phyloP scores from a whole-genome alignment of 768 basidiomycete genomes.

The Kwoniella dejecticola region DNA sequence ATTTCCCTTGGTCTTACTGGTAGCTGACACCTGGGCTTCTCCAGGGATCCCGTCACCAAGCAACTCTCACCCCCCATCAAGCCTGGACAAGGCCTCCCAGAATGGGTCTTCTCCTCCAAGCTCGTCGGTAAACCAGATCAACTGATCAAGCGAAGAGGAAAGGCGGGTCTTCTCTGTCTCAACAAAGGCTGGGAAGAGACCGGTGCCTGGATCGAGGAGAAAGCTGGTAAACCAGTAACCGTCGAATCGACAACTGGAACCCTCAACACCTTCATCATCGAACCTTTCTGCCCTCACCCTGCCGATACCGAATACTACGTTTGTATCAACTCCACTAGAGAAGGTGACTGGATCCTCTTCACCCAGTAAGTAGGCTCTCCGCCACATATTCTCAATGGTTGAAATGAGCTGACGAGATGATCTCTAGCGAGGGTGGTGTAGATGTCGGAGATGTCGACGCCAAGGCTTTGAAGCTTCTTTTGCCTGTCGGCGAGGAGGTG shows the following conservation, averaged over 20 bases:
- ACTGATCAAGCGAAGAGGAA: constrained; percentile 98
- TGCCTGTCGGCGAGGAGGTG: constrained; percentile 67
- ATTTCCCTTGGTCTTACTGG: too few relatives aligned
- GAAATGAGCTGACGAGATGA: constrained; percentile 18
- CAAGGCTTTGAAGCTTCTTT: constrained; percentile 85
- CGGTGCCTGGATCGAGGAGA: constrained; percentile 78
- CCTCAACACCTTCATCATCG: constrained; percentile 95
- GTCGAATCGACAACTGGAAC: constrained; percentile 94
- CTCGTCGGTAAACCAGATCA: constrained; percentile 63
- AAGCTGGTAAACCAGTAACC: constrained; percentile 90
- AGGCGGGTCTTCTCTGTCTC: constrained; percentile 89
- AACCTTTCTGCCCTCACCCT: constrained; percentile 97
- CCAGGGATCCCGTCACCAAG: constrained; percentile 54
- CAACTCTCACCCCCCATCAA: constrained; percentile 55
- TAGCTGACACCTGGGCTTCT: not conserved
- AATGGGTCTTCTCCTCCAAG: constrained; percentile 57
- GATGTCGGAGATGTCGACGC: constrained; percentile 98
- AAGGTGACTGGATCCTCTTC: constrained; percentile 95
- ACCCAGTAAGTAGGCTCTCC: constrained; percentile 62
- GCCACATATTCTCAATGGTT: not conserved
- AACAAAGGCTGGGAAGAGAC: constrained; percentile 92
- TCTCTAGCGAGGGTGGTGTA: constrained; percentile 79
- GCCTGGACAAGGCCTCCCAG: constrained; percentile 56
- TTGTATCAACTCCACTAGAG: constrained; percentile 92
- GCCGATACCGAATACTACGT: constrained; percentile 95